Evolutionary conservation across 2,329 filamentous ascomycete species (phyloP), one percentile per base, ranked within the genome.

Genomic region (Ceratocystis ficicola): DNA sequence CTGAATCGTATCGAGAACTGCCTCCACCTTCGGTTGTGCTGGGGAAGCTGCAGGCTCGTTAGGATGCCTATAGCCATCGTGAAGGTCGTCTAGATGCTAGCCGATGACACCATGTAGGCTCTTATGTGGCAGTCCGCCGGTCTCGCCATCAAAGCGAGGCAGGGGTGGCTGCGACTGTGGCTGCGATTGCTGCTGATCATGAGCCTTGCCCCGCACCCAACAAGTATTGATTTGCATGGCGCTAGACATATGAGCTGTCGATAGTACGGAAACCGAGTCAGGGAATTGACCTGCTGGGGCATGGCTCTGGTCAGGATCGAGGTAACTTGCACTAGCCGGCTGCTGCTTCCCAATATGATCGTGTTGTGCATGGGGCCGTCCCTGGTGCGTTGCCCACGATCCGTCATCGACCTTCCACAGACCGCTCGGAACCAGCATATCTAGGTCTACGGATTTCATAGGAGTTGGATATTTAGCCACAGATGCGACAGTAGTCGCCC

Each of bases 31-130:
- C 2, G 17, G 46, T 7, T 64, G 63, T 8, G 63, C 63, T 3
- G 57, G 32, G 4, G 50, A 5, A n/a, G 63, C 63, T 20, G n/a
- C 28, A 3, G 44, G 22, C 1, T 25, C 50, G 32, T 57, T 59
- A 2, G 32, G 20, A n/a, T 57, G 25, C 6, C 57, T 46, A 22
- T 50, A 64, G 20, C 36, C 44, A 48, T 17, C 41, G 17, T 41
- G 48, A 15, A 59, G 63, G 28, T 59, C 50, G 5, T 64, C 63
- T 44, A 64, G 28, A 36, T 64, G 28, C 50, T 64, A 50, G 5
- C 63, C 63, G 25, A 64, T 36, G 12, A 48, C 63, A 6, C 63
- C 63, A 25, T 55, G 52, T 0, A 32, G 63, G 50, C 44, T 52
- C 30, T 52, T 36, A 22, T 22, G 22, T 25, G 20, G 48, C 48